Conservation (phyloP, 2,329 filamentous ascomycete genomes). For the Trichoderma breve region DNA sequence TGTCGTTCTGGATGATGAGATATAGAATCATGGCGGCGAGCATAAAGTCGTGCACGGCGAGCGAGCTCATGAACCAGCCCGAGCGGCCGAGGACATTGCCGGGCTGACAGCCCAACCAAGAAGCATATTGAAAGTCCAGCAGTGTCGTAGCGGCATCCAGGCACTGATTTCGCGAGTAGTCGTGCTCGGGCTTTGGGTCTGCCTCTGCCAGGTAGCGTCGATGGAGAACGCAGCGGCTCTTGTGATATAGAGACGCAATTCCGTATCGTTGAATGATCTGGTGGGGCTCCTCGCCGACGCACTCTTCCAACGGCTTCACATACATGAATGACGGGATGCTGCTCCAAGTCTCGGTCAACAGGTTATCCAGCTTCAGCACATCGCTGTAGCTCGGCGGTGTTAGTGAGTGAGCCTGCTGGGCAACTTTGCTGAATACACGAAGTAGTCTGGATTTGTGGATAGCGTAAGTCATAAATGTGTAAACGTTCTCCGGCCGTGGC, state of each 20-base stretch:
- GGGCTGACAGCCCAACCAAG: slow-evolving; percentile 50
- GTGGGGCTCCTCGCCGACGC: slow-evolving; percentile 47
- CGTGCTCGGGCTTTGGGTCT: slow-evolving; percentile 43
- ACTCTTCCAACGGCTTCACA: slow-evolving; percentile 47
- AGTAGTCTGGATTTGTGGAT: slow-evolving; percentile 51
- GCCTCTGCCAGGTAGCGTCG: slow-evolving; percentile 50
- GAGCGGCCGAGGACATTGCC: slow-evolving; percentile 52
- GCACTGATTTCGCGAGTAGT: slow-evolving; percentile 52
- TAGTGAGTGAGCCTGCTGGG: slow-evolving; percentile 49
- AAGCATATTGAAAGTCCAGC: slow-evolving; percentile 46
- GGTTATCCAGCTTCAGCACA: slow-evolving; percentile 47
- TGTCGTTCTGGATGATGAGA: slow-evolving; percentile 46
- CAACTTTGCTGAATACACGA: slow-evolving; percentile 50
- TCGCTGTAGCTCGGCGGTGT: slow-evolving; percentile 48
- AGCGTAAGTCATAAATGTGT: slow-evolving; percentile 57
- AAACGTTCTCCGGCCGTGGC: slow-evolving; percentile 55
- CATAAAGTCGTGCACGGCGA: slow-evolving; percentile 60
- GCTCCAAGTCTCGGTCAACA: slow-evolving; percentile 46
- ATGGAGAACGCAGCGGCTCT: slow-evolving; percentile 55
- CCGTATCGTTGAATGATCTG: slow-evolving; percentile 53
- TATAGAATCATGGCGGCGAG: slow-evolving; percentile 61
- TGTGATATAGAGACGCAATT: slow-evolving; percentile 52
- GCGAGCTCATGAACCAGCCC: slow-evolving; percentile 56
- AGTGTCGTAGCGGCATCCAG: slow-evolving; percentile 49
- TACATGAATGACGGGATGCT: slow-evolving; percentile 49